Base-by-base conservation (phyloP, 164 flowering plant species). In the Stephania yunnanensis region DNA sequence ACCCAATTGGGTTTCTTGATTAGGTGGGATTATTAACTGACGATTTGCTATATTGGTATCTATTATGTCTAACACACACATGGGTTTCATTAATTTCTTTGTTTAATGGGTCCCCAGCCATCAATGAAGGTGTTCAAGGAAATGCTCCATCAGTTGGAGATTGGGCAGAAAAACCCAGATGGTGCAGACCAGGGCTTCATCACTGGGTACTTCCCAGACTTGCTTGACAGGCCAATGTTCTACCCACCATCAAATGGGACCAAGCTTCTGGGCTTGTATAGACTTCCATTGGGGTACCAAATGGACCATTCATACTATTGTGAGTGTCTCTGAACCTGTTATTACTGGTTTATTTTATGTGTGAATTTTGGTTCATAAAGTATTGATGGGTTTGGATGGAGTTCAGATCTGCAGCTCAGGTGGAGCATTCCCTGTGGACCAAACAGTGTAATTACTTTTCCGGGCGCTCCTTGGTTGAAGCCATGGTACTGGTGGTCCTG, bases 401-500 rank as follows among this genome's bases (percentile, higher is more conserved):
- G 10, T 36, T 73, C 87, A 93, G 98, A 96, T 82, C 86, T 96
- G 42, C 89, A 82, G 80, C 93, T 96, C 5, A 78, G 83, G 20
- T 96, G 99, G 99, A 85, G 82, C 42, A 85, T 94, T 42, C 98
- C 98, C 0, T 96, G 99, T 71, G 97, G 98, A 30, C 95, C 97
- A 9, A 96, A 96, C 82, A 96, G 99, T 44, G 97, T 96, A 36
- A 89, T 96, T 48, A 96, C 99, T 17, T 96, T 92, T 82, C 99
- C 99, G 6, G 87, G 99, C 25, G 98, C 97, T 7, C 84, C 89
- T 19, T 90, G 94, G 93, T 68, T 96, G 79, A 96, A 96, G 81
- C 99, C 98, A 31, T 96, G 99, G 99, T 94, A 96, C 68, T 96
- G 99, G 99, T 96, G 99, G 99, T 89, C 99, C 30, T 96, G 93